Evolutionary conservation across 768 basidiomycete genomes (phyloP), one percentile per base, ranked within the genome.

Genomic region (Suillus subluteus): DNA sequence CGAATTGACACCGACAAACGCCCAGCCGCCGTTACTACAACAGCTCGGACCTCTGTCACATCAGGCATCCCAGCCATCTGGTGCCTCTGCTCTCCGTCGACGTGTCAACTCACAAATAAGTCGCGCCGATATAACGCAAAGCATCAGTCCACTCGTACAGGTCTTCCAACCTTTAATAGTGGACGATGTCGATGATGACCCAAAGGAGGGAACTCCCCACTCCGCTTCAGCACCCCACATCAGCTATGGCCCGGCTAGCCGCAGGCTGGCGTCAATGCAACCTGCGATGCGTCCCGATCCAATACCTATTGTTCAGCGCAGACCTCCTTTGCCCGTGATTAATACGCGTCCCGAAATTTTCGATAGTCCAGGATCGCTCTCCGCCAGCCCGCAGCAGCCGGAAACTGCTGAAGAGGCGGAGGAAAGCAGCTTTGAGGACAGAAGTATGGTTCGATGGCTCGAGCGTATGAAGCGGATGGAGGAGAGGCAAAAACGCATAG

Each of bases 141-240:
- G 76, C 59, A 79, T 81, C 11, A 90, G 89, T 72, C 92, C 93
- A 18, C 82, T 94, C 4, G 91, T 91, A 2, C 91, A 92, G 73
- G 80, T 92, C 16, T 94, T 86, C 73, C 89, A 89, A 64, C 90
- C 91, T 15, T 68, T 93, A 23, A 63, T 87, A 7, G 78, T 91
- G 18, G 86, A 88, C 62, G 85, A 86, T 1, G 76, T 81, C 62
- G 85, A 86, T 2, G 76, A 81, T 23, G 77, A 79, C 9, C 72
- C 73, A 2, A 73, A 78, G 54, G 80, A 81, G 65, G 77, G 80
- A 16, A 65, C 62, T 11, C 40, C 65, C 12, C 71, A 68, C 18
- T 63, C 71, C 5, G 62, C 72, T 46, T 62, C 70, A 6, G 70
- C 67, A 8, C 71, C 70, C 0, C 52, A 68, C 12, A 64, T 81